Evolutionary conservation across 495 filamentous ascomycete species (phyloP), one percentile per base, ranked within the genome.

Genomic region (Hamigera avellanea): DNA sequence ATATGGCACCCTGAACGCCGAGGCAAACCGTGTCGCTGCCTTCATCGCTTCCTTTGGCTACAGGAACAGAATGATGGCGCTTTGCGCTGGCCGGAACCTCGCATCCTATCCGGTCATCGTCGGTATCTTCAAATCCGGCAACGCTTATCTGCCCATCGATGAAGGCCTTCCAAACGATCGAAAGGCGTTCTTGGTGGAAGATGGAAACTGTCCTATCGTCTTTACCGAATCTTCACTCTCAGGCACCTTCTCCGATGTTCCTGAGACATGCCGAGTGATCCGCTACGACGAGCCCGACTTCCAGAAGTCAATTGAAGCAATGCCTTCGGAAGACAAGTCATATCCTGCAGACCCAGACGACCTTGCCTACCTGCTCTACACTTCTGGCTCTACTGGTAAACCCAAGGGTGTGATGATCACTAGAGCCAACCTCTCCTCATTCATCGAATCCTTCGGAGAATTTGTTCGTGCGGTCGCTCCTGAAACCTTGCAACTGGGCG

Each of bases 331-430:
- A 2, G 52, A 59, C 15, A 19, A 28, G 10, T 31, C 43, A 8
- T 47, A 52, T 38, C 28, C 18, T n/a, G 48, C 50, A 18, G 77
- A 70, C 57, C 79, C 91, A 0, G 86, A 95, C 56, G 91, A 98
- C 49, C 85, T 86, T 14, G 76, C 93, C 14, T 98, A 96, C 71
- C 69, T 95, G 35, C 75, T 98, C 32, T 98, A 95, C 56, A 98
- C 91, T 0, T 96, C 91, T 16, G 91, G 91, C 2, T 95, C 89
- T 0, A 98, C 91, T 1, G 91, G 91, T 19, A 95, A 94, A 64
- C 91, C 91, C 14, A 98, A 98, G 70, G 91, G 91, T 56, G 83
- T 95, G 25, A 86, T 96, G 83, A 53, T 65, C 28, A 65, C 61
- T 16, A 59, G 64, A 37, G 56, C 52, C 8, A 68, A 67, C 37